Evolutionary conservation across 345 rosid genomes (phyloP), one percentile per base, ranked within the genome.

Genomic region (Kernera saxatilis): DNA sequence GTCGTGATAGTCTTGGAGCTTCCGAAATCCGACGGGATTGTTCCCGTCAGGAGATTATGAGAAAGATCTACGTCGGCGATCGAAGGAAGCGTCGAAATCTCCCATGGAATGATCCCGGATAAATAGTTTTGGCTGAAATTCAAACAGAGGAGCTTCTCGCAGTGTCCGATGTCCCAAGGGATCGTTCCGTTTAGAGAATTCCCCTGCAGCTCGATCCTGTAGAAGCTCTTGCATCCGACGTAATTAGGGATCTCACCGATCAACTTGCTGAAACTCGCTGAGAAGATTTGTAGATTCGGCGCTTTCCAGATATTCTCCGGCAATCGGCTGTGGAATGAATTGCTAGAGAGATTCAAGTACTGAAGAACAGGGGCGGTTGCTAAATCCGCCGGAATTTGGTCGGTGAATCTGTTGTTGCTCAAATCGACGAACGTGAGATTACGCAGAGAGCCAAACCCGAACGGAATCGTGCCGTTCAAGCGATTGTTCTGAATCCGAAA

Each of bases 21-120:
- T 2, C 81, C 91, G 64, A 95, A 92, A 75, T 76, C 84, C 6
- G 96, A 82, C 2, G 99, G 98, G 55, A 95, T 95, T 1, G 97
- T 74, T 3, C 99, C 99, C 8, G 93, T 84, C 59, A 95, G 78
- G 33, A 75, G 69, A 72, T 95, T 95, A 25, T 62, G 82, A 8
- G 99, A 95, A 36, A 95, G 86, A 66, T 95, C 99, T 4, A 92
- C 81, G 55, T 80, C 89, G 2, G 96, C 82, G 37, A 95, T 87
- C 0, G 84, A 76, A 0, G 91, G 96, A 55, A 95, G 85, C 2
- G 81, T 56, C 1, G 99, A 92, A 2, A 95, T 88, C 67, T 92
- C 92, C 92, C 85, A 79, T 0, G 98, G 98, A 14, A 95, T 95
- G 18, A 84, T 85, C 1, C 97, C 99, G 7, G 85, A 57, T 30